Evolutionary conservation across 352 stramenopile genomes (phyloP).

Genomic region (Peronospora tabacina): DNA sequence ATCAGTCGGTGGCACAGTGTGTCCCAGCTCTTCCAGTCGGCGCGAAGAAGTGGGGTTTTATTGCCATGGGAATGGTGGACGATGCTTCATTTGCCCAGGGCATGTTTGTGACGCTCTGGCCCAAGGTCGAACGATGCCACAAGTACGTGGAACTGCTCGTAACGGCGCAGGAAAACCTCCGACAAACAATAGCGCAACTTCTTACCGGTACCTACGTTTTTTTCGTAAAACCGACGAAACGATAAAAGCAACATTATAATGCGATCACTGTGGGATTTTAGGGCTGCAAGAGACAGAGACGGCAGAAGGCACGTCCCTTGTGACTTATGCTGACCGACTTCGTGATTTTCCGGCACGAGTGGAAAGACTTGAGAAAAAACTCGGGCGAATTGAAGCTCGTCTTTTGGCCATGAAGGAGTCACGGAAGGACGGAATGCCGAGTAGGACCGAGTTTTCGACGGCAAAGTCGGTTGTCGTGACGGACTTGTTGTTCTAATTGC

Average conservation of each 20-base stretch:
- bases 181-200: constrained; percentile 55
- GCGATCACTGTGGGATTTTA: constrained; percentile 8
- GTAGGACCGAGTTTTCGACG: constrained; percentile 22
- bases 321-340: constrained; percentile 66
- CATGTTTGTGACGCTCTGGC: constrained; percentile 78
- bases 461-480: constrained; percentile 23
- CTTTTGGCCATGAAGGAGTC: constrained; percentile 57
- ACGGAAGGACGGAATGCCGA: constrained; percentile 25
- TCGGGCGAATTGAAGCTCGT: constrained; percentile 58
- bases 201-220: constrained; percentile 33
- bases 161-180: constrained; percentile 61
- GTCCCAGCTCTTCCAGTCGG: constrained; percentile 6
- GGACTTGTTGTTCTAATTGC: constrained; percentile 42
- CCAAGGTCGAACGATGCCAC: constrained; percentile 76
- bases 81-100: constrained; percentile 49
- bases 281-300: constrained; percentile 57
- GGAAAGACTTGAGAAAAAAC: constrained; percentile 55
- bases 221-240: not conserved
- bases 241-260: not conserved
- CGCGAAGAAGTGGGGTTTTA: not conserved
- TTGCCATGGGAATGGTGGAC: constrained; percentile 16
- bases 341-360: constrained; percentile 59
- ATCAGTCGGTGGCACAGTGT: constrained; percentile 8
- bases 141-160: constrained; percentile 67
- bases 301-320: constrained; percentile 43